Evolutionary conservation across 345 rosid species (phyloP).

Genomic region (Camelina sativa): DNA sequence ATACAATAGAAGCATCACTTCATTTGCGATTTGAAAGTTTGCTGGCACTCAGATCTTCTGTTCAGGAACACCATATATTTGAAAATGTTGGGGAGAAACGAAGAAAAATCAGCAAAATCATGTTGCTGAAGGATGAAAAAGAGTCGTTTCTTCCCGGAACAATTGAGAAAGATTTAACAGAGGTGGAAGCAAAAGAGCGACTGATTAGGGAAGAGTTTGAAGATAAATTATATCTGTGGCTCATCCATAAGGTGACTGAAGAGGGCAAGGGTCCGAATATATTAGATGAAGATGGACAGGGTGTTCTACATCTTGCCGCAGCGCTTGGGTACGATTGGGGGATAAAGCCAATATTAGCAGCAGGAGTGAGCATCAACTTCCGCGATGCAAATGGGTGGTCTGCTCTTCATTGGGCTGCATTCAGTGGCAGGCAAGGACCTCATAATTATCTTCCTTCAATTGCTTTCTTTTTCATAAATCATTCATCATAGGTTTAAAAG

Average conservation of each 20-base stretch:
- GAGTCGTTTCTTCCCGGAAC: slow-evolving; percentile 43
- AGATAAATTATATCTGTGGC: slow-evolving; percentile 77
- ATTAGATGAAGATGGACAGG: slow-evolving; percentile 77
- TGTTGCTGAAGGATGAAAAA: slow-evolving; percentile 77
- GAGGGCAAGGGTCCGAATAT: slow-evolving; percentile 77
- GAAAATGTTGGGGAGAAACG: slow-evolving; percentile 59
- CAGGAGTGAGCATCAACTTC: slow-evolving; percentile 85
- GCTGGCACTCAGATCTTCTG: slow-evolving; percentile 51
- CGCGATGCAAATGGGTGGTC: slow-evolving; percentile 94
- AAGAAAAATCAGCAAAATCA: slow-evolving; percentile 53
- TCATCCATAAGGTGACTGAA: slow-evolving; percentile 69
- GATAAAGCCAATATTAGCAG: slow-evolving; percentile 63
- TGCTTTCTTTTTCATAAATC: slow-evolving; percentile 1
- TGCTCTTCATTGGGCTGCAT: slow-evolving; percentile 97
- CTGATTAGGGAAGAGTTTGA: slow-evolving; percentile 60
- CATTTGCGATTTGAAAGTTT: slow-evolving; percentile 62
- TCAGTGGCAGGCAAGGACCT: slow-evolving; percentile 74
- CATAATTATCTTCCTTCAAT: slow-evolving; percentile 26
- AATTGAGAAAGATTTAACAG: slow-evolving; percentile 29
- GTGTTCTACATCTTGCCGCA: slow-evolving; percentile 79
- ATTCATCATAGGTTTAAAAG: slow-evolving; percentile 7
- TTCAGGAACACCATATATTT: slow-evolving; percentile 41
- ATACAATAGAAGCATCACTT: slow-evolving; percentile 51
- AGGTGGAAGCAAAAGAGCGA: slow-evolving; percentile 46
- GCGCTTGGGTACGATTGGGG: slow-evolving; percentile 97